phyloP scores from a whole-genome alignment of 108 stramenopile species.

The Nitzschia putrida region DNA sequence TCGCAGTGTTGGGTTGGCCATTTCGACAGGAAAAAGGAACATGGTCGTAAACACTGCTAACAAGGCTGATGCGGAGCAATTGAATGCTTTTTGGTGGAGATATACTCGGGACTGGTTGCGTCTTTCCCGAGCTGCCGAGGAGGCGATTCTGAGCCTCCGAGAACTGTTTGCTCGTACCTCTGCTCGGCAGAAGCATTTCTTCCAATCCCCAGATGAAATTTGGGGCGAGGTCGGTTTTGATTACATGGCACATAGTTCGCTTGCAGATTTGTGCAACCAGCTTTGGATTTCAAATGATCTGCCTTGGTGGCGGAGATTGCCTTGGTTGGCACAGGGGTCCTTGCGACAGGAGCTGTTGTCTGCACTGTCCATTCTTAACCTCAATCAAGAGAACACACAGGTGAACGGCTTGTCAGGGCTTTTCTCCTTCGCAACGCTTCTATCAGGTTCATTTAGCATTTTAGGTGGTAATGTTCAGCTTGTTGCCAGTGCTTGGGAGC shows the following conservation, averaged over 20 bases:
- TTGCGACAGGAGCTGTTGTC: slow-evolving; percentile 61
- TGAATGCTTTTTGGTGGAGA: slow-evolving; percentile 22
- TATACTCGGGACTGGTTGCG: slow-evolving; percentile 45
- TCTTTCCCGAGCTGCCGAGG: slow-evolving; percentile 33
- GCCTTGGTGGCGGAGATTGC: slow-evolving; percentile 10
- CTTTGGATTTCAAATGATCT: slow-evolving; percentile 36
- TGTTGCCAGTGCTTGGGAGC: slow-evolving; percentile 60
- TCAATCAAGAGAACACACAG: slow-evolving; percentile 67
- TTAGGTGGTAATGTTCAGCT: slow-evolving; percentile 74
- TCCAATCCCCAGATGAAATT: slow-evolving; percentile 65
- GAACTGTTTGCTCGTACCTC: slow-evolving; percentile 44
- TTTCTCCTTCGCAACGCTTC: slow-evolving; percentile 51
- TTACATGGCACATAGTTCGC: slow-evolving; percentile 35
- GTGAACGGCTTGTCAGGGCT: slow-evolving; percentile 74
- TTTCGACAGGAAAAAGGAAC: slow-evolving; percentile 36
- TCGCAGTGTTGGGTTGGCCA: slow-evolving; percentile 25
- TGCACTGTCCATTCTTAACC: slow-evolving; percentile 64
- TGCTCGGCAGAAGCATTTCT: slow-evolving; percentile 49
- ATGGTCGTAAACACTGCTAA: slow-evolving; percentile 16
- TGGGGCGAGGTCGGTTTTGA: slow-evolving; percentile 60
- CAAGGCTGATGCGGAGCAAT: slow-evolving; percentile 4
- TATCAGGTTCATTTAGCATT: slow-evolving; percentile 27
- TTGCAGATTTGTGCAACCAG: slow-evolving; percentile 61
- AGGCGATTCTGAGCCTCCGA: slow-evolving; percentile 36
- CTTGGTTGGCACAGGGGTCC: slow-evolving; percentile 39